phyloP scores from a whole-genome alignment of 73 alveolate genomes.

The Paramecium pentaurelia region DNA sequence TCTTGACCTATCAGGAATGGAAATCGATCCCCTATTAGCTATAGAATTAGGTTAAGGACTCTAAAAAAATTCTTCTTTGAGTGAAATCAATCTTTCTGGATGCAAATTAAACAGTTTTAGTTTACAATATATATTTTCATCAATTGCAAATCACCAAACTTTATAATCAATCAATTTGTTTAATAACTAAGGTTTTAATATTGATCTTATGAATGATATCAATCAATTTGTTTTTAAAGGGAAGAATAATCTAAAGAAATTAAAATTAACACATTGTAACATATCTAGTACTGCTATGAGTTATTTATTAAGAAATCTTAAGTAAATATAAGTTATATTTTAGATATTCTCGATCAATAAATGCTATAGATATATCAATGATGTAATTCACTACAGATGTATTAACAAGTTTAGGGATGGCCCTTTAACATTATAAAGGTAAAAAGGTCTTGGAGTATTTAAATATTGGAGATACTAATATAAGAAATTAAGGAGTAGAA shows the following conservation, averaged over 20 bases:
- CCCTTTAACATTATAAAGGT: background rate
- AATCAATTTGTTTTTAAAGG: background rate
- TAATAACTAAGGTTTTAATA: constrained; percentile 19
- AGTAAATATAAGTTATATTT: background rate
- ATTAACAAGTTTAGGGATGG: constrained; percentile 38
- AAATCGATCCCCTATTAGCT: background rate
- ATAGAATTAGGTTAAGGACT: constrained; percentile 16
- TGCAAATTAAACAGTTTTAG: constrained; percentile 19
- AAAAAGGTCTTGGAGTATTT: background rate
- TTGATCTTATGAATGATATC: constrained; percentile 12
- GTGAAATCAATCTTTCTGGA: background rate
- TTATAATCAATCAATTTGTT: background rate
- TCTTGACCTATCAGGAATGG: background rate
- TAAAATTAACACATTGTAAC: constrained; percentile 34
- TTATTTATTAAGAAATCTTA: constrained; percentile 12
- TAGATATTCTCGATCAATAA: background rate
- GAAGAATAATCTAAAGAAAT: background rate
- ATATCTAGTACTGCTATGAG: background rate
- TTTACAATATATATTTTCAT: constrained; percentile 8
- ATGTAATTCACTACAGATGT: background rate
- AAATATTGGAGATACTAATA: background rate
- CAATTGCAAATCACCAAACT: background rate
- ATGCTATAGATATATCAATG: background rate
- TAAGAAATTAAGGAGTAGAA: background rate
- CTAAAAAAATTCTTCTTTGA: background rate